Evolutionary conservation across 129 eudicot genomes (phyloP).

Genomic region (Pittosporum tobira): DNA sequence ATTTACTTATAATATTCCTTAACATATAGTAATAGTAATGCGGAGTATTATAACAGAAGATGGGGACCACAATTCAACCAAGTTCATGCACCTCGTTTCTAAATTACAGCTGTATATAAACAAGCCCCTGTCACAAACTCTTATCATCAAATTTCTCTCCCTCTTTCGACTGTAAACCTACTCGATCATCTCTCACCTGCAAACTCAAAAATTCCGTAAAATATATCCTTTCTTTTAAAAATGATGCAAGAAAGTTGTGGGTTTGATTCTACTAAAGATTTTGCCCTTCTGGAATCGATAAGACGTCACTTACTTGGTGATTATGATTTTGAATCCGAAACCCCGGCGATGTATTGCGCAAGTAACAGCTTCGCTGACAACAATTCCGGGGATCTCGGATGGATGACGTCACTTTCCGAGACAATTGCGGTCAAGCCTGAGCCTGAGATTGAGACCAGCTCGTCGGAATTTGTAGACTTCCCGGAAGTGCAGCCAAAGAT

Average conservation of each 20-base stretch:
- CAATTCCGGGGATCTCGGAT: constrained; percentile 22
- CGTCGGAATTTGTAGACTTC: constrained; percentile 2
- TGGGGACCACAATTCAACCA: not conserved
- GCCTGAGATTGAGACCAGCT: constrained; percentile 16
- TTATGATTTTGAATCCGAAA: constrained; percentile 18
- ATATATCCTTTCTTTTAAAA: too few relatives aligned
- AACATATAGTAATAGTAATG: not conserved
- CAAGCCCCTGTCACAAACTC: not conserved
- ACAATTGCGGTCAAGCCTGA: constrained; percentile 27
- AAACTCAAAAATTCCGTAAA: too few relatives aligned
- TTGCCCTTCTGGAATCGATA: constrained; percentile 52
- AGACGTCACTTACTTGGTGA: constrained; percentile 43
- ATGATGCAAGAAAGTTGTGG: constrained; percentile 22
- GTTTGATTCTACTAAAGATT: constrained; percentile 36
- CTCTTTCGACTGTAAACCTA: not conserved
- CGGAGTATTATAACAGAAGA: not conserved
- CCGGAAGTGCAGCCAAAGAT: constrained; percentile 14
- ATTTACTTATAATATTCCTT: not conserved
- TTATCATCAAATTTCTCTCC: not conserved
- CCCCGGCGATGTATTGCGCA: too few relatives aligned
- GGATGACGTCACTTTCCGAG: not conserved
- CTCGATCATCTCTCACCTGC: not conserved
- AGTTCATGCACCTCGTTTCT: constrained; percentile 8
- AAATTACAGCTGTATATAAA: not conserved
- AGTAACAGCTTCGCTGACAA: not conserved